A percentile compares a stretch with the other conserved stretches of the same genome.
Conservation (phyloP, 306 rosid species). For the Prunus campanulata region DNA sequence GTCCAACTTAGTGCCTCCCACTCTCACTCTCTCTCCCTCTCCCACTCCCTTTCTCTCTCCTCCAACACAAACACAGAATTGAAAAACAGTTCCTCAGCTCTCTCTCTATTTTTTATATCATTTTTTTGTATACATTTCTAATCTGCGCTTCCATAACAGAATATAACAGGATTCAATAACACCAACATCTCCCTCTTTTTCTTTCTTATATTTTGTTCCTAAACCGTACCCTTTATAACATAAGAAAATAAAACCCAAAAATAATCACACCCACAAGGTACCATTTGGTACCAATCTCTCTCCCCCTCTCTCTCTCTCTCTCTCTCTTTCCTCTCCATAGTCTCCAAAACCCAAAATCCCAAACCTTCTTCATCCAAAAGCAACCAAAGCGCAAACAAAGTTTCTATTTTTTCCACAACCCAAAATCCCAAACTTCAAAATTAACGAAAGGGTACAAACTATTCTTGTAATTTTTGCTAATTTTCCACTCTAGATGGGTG, state of each 20-base stretch:
- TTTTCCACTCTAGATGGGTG: constrained; percentile 7
- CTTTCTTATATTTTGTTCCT: not conserved
- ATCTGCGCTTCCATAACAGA: constrained; percentile 23
- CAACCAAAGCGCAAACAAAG: not conserved
- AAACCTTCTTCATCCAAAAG: not conserved
- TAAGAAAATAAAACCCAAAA: not conserved
- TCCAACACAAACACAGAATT: not conserved
- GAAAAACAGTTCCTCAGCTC: constrained; percentile 1
- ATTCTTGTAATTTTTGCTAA: not conserved
- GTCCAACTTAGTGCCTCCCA: constrained; percentile 7
- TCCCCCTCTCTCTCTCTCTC: not conserved
- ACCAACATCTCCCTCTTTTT: not conserved
- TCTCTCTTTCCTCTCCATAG: not conserved
- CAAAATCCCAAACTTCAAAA: not conserved
- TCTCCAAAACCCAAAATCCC: not conserved
- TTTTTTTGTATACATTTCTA: not conserved
- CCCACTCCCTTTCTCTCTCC: not conserved
- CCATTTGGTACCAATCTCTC: not conserved
- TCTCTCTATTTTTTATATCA: not conserved
- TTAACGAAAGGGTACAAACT: not conserved
- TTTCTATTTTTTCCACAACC: not conserved
- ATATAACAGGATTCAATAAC: constrained; percentile 14
- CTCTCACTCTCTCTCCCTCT: not conserved
- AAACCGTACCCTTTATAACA: not conserved
- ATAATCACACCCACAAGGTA: not conserved